Evolutionary conservation across 345 rosid genomes (phyloP).

Genomic region (Chamaenerion angustifolium): DNA sequence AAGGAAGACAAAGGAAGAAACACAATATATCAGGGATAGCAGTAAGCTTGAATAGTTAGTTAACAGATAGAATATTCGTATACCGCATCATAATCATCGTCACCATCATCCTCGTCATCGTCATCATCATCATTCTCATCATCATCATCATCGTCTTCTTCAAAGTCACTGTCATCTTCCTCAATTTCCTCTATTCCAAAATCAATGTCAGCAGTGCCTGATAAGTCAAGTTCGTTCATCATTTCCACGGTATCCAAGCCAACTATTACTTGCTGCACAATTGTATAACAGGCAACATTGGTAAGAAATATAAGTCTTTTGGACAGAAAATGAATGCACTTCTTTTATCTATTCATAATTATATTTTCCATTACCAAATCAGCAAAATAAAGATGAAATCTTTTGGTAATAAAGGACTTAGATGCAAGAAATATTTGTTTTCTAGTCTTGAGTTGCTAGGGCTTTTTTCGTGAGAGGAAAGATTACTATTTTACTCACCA

Average conservation of each 20-base stretch:
- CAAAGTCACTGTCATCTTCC: conserved; percentile 45
- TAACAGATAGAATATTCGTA: conserved; percentile 2
- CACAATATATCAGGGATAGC: neutral
- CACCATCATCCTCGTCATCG: conserved; percentile 11
- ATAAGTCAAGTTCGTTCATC: conserved; percentile 60
- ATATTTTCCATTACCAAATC: no score
- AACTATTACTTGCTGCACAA: conserved; percentile 70
- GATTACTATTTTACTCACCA: no score
- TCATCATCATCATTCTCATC: conserved; percentile 19
- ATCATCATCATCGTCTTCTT: conserved; percentile 27
- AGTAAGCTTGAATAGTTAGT: neutral
- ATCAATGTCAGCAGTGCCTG: conserved; percentile 56
- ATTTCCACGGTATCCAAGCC: conserved; percentile 77
- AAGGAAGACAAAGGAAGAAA: no score
- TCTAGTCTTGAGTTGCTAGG: no score
- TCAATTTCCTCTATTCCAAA: conserved; percentile 56
- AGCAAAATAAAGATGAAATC: no score
- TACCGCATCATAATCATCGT: conserved; percentile 43
- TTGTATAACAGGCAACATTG: conserved; percentile 7
- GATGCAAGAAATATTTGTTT: no score
- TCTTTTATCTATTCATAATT: no score
- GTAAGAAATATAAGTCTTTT: neutral
- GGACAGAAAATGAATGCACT: no score
- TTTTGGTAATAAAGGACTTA: no score
- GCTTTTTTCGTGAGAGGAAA: no score